Percentiles rank a stretch among this genome's conserved stretches.
Conservation (phyloP, 495 filamentous ascomycete species). For the Talaromyces thailandensis region DNA sequence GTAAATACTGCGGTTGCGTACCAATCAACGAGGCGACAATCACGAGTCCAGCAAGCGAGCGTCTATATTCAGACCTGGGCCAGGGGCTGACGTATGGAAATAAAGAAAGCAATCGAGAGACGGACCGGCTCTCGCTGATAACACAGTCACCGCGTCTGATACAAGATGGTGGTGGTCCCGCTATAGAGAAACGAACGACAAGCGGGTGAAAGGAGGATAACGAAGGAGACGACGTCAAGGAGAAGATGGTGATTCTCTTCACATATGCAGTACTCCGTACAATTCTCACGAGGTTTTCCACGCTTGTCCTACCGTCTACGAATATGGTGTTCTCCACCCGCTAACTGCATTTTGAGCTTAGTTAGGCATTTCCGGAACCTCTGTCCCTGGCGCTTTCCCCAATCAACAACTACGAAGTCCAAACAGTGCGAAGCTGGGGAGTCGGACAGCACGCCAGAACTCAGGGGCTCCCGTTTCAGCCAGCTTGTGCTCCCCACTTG, state of each 20-base stretch:
- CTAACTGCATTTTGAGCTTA: conserved; percentile 2
- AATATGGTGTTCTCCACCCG: not conserved
- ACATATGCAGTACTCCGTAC: not conserved
- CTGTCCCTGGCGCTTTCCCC: conserved; percentile 2
- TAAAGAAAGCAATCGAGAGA: not conserved
- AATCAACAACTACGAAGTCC: not conserved
- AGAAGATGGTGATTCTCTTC: not conserved
- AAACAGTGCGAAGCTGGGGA: not conserved
- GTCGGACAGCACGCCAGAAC: not conserved
- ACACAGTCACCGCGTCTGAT: not conserved
- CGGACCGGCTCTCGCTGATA: conserved; percentile 2
- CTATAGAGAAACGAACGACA: conserved; percentile 7
- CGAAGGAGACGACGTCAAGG: not conserved
- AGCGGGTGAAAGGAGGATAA: not conserved
- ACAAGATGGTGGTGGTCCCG: not conserved
- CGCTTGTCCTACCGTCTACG: not conserved
- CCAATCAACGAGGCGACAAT: conserved; percentile 9
- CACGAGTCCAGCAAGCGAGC: conserved; percentile 27
- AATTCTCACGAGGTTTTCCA: conserved; percentile 1
- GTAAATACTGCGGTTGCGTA: not conserved
- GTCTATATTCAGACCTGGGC: conserved; percentile 11
- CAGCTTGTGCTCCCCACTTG: conserved; percentile 2
- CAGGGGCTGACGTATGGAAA: conserved; percentile 7
- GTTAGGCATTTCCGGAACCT: not conserved
- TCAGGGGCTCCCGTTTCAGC: conserved; percentile 7